Base-by-base conservation (phyloP, 2,329 filamentous ascomycete species). In the Colletotrichum musae region DNA sequence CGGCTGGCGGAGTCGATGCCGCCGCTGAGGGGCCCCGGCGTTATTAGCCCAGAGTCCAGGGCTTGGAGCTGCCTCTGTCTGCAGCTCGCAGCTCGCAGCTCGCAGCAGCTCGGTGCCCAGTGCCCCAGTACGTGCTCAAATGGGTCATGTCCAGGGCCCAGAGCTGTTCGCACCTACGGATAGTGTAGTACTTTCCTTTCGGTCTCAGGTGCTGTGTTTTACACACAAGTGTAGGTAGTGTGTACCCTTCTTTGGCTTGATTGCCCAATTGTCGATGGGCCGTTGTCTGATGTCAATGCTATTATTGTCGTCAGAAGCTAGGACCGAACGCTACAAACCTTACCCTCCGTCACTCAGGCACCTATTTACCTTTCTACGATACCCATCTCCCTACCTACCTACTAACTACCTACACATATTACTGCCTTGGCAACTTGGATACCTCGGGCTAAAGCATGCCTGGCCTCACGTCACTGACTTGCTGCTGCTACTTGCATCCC, bases 1-100 rank as follows among this genome's bases (percentile, higher is more conserved):
- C 67, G 67, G 67, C 63, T 67, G 67, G 67, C 67, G 67, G 67
- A 70, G 67, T 67, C 24, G 66, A 70, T 61, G 67, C 67, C 63
- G 67, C 56, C 67, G 56, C 56, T 50, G 62, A 70, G 67, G 43
- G 62, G 67, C 39, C 66, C 67, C 54, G 67, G 67, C 67, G 67
- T 41, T 36, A 24, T 18, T 70, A 57, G 62, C 63, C 45, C 50
- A 45, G 43, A 60, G 45, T n/a, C 47, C 48, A 4, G 28, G 13
- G n/a, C 5, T 28, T 36, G 28, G 32, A 36, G 32, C 32, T 36
- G 32, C 10, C 32, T 36, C 32, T 36, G 32, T 36, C 32, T 36
- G 32, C 32, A 18, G 18, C 18, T 18, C 53, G 53, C 32, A 21
- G n/a, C 53, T 56, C 18, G n/a, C 21, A 13, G 21, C 18, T 21